Evolutionary conservation across 257 asterid genomes (phyloP), one percentile per base, ranked within the genome.

Genomic region (Solanum pinnatisectum): DNA sequence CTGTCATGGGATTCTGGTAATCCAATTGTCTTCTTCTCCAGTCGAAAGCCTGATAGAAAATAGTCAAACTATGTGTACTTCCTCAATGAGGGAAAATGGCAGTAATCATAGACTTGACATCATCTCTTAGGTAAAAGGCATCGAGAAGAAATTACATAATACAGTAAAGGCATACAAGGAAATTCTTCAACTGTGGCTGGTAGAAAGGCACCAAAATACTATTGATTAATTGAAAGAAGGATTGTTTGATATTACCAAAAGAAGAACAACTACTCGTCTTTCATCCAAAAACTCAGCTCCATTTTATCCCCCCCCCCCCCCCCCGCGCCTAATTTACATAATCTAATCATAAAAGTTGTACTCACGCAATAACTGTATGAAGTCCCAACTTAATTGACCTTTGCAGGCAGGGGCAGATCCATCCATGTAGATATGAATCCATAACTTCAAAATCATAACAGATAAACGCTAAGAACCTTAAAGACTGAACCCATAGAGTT

Each of bases 1-100:
- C 78, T 37, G 93, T 90, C 96, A 96, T 92, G 35, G 98, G 98
- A 87, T 94, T 92, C 9, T 86, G 86, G 84, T 52, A 86, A 90
- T 95, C 94, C 49, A 90, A 27, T 77, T 92, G 94, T 49, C 90
- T 90, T 91, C 98, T 95, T 91, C 99, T 94, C 99, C 99, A 97
- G 76, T 88, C 89, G 37, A 97, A 87, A 87, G 96, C 95, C 99
- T 97, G 92, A 87, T 85, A 70, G 18, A 87, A 86, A 67, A 30
- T 83, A 89, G 70, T 35, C 76, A 60, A 56, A 84, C 71, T 85
- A 84, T 44, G 74, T 68, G 49, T 36, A 70, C 56, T 85, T 83
- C 84, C 20, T 14, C 13, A 7, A 30, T 8, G 4, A 71, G 72
- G 8, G 63, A 37, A 35, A 25, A 63, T 27, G 27, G 77, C 73